Percentiles rank a stretch among this genome's conserved stretches.
Conservation (phyloP, 1,139 yeast species). For the Kodamaea sp. region DNA sequence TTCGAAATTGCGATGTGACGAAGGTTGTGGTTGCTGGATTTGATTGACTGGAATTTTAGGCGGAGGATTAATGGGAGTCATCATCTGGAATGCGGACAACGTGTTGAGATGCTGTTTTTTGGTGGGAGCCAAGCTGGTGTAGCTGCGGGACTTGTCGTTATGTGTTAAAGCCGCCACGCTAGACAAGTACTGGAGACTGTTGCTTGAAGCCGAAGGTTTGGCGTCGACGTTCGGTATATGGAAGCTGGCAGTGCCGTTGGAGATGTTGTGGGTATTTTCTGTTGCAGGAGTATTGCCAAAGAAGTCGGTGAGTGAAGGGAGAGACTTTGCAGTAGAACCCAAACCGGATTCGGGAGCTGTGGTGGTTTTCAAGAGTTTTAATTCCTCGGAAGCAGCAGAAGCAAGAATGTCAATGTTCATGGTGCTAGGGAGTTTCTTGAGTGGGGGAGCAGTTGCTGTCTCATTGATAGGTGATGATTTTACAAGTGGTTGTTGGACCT, state of each 20-base stretch:
- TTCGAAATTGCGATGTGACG: constrained; percentile 26
- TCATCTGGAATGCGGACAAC: constrained; percentile 51
- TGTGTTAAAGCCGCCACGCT: constrained; percentile 17
- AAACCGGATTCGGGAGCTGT: constrained; percentile 10
- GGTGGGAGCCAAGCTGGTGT: constrained; percentile 15
- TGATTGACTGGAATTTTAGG: constrained; percentile 13
- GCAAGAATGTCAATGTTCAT: constrained; percentile 77
- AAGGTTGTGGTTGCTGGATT: constrained; percentile 9
- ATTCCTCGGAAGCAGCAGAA: constrained; percentile 79
- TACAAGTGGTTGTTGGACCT: constrained; percentile 1
- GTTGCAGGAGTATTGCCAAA: constrained; percentile 26
- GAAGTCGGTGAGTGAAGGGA: constrained; percentile 66
- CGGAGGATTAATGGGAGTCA: constrained; percentile 51
- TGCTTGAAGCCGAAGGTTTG: constrained; percentile 17
- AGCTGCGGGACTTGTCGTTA: constrained; percentile 16
- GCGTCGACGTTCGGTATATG: constrained; percentile 6
- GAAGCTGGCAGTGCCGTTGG: constrained; percentile 9
- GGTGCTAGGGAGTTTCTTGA: constrained; percentile 22
- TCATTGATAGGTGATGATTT: constrained; percentile 3
- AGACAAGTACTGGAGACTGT: constrained; percentile 25
- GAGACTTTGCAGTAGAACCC: constrained; percentile 53
- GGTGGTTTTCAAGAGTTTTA: constrained; percentile 41
- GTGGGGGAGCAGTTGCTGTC: constrained; percentile 2
- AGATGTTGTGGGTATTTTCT: constrained; percentile 3
- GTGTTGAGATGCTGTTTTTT: constrained; percentile 29